phyloP scores from a whole-genome alignment of 345 rosid species.

The Garcia nutans region DNA sequence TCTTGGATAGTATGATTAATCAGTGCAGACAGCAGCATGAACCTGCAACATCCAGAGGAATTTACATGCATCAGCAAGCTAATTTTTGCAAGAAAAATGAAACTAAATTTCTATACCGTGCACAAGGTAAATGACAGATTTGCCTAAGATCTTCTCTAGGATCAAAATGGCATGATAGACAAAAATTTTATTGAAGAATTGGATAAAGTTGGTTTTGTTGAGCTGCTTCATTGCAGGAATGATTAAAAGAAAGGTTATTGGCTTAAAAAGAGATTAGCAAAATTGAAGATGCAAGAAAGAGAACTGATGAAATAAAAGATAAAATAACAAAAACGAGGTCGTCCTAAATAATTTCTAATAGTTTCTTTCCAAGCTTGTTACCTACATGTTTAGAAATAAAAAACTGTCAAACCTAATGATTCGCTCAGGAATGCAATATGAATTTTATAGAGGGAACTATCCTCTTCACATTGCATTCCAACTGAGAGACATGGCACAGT shows the following conservation, averaged over 20 bases:
- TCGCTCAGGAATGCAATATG: no score
- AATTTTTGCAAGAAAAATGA: neutral
- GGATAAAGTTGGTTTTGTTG: neutral
- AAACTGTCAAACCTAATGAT: no score
- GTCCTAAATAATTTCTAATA: neutral
- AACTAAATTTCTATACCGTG: neutral
- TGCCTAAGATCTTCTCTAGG: neutral
- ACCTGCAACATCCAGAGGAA: constrained; percentile 5
- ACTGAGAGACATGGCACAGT: neutral
- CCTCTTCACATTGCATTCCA: no score
- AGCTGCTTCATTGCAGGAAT: neutral
- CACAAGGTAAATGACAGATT: neutral
- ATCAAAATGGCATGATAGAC: neutral
- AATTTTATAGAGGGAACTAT: no score
- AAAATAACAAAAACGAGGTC: no score
- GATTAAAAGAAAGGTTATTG: neutral
- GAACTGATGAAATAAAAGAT: neutral
- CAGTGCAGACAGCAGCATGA: neutral
- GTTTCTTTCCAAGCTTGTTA: neutral
- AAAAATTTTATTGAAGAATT: neutral
- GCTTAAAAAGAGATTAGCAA: neutral
- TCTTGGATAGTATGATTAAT: neutral
- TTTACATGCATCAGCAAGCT: neutral
- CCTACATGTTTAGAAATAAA: neutral
- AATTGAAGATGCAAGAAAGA: neutral